phyloP scores from a whole-genome alignment of 352 stramenopile species.

The Globisporangium cystogenes region DNA sequence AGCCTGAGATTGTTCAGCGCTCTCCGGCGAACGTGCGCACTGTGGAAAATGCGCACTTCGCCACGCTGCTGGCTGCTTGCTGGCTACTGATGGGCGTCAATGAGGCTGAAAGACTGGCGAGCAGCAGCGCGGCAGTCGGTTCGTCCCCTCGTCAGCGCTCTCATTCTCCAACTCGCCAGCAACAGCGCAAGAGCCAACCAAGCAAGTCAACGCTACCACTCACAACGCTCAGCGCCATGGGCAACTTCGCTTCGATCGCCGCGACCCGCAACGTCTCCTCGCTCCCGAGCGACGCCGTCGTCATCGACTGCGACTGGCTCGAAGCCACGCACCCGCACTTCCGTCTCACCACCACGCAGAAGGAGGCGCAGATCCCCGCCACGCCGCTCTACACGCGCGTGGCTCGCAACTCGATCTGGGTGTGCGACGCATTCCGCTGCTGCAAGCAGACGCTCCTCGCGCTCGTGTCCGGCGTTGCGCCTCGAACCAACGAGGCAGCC shows the following conservation, averaged over 20 bases:
- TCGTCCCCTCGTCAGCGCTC: no score
- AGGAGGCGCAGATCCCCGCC: neutral
- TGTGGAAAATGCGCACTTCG: conserved; percentile 5
- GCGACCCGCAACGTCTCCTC: conserved; percentile 1
- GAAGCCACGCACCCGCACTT: conserved; percentile 16
- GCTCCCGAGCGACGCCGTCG: conserved; percentile 10
- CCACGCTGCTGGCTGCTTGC: neutral
- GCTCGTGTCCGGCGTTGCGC: conserved; percentile 1
- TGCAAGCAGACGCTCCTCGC: conserved; percentile 10
- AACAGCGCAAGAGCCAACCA: conserved; percentile 8
- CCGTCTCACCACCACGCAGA: neutral
- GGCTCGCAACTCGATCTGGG: neutral
- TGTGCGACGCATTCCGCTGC: conserved; percentile 3
- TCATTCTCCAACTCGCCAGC: conserved; percentile 39
- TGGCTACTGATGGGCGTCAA: neutral
- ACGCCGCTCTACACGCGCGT: conserved; percentile 1
- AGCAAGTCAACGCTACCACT: no score
- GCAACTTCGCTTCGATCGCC: conserved; percentile 33
- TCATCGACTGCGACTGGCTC: conserved; percentile 14
- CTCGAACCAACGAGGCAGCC: neutral
- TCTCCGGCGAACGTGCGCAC: neutral
- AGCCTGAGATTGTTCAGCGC: neutral
- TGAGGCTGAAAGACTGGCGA: no score
- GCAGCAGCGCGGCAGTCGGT: no score
- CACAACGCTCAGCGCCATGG: conserved; percentile 32